Evolutionary conservation across 1,139 yeast genomes (phyloP), one percentile per base, ranked within the genome.

Genomic region (Saccharomycopsis crataegensis): DNA sequence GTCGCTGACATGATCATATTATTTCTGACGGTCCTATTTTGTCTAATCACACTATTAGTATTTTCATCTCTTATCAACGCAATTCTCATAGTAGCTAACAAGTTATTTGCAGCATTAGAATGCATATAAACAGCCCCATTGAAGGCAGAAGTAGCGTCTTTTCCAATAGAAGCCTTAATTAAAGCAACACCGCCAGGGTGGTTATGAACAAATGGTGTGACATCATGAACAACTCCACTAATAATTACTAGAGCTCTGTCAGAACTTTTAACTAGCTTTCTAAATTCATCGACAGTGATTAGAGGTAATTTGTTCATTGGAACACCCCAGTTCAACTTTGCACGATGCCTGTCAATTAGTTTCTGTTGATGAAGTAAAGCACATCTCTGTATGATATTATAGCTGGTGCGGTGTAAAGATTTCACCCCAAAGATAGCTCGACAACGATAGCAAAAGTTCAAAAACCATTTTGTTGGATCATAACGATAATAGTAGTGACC

Each of bases 121-220:
- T 84, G 91, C 41, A 80, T 78, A 62, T 84, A 84, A 5, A 84
- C 90, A 0, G 89, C 90, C 11, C 91, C 89, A 61, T 78, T 82
- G 58, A 83, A 83, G 1, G 88, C 89, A 49, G 76, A 74, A 1
- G 88, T 82, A 1, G 89, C 89, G 64, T 83, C 89, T 60, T 80
- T 80, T 0, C 89, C 89, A 57, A 81, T 81, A 1, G 86, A 78
- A 0, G 86, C 79, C 57, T 72, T 73, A 36, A 83, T 73, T 50
- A 83, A 68, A 1, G 83, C 79, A 1, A 77, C 64, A 0, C 90
- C 90, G 48, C 90, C 90, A 0, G 90, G 90, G 61, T 83, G 90
- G 61, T 82, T 86, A 57, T 78, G 77, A 69, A 82, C 79, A 62
- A 83, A 83, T 1, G 89, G 88, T 1, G 88, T 81, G 5, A 83